Base-by-base conservation (phyloP, 2,329 filamentous ascomycete genomes). In the Epichloe brachyelytri region DNA sequence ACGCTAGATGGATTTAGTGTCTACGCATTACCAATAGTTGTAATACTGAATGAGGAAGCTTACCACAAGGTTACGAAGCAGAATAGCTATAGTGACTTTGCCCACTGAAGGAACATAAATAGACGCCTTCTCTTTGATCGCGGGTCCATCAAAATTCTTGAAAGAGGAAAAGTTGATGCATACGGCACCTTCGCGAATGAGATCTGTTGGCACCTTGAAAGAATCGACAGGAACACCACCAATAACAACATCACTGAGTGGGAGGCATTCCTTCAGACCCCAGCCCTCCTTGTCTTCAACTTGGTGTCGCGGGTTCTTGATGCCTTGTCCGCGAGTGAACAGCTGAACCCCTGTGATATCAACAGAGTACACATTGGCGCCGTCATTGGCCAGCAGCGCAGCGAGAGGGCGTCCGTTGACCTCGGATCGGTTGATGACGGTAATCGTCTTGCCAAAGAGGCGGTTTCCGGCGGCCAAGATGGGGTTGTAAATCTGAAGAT, bases 141-240 rank as follows among this genome's bases (percentile, higher is more conserved):
- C 86, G 0, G 85, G 82, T 1, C 77, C 77, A 54, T 84, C 83
- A 68, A 97, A 97, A 71, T 98, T 97, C 73, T 90, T 88, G 68
- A 86, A 88, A 48, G 88, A 95, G 7, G 89, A 94, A 67, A 98
- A 97, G 71, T 98, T 98, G 72, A 98, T 90, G 75, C 93, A 98
- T n/a, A 95, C 88, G 33, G 88, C 90, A 46, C 93, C 93, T 51
- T 95, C 87, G 45, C 88, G 80, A 61, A 98, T 75, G 55, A 93
- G 73, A 48, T 87, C 79, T 3, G 84, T 85, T 5, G 90, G 87
- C 26, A 98, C 86, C 74, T 97, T 96, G 78, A 85, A 98, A 54
- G 76, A 79, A 56, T 95, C 86, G 22, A 82, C 80, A 0, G 93
- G 93, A 2, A 98, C 93, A 57, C 93, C 93, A 50, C 86, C 86